A percentile compares a stretch with the other conserved stretches of the same genome.
Evolutionary conservation across 1,284 basidiomycete species (phyloP).

Genomic region (Melampsora abietis-canadensis): DNA sequence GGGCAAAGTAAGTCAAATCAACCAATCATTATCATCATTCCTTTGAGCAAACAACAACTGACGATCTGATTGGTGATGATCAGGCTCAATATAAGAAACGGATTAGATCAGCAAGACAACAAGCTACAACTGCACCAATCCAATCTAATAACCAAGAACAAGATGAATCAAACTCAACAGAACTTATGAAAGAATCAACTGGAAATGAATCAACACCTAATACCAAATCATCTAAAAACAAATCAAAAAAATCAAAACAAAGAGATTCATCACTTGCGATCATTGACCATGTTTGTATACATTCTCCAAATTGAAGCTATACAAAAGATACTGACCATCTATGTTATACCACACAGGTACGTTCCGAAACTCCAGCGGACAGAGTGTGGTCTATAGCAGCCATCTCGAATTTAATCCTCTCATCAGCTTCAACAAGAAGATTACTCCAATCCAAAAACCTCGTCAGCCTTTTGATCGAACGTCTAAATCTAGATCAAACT

Average conservation of each 20-base stretch:
- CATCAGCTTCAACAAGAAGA: slow-evolving; percentile 29
- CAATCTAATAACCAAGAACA: neutral
- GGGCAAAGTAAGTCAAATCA: too few relatives aligned
- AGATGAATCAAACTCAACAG: neutral
- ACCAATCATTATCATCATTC: too few relatives aligned
- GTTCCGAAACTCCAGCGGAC: slow-evolving; percentile 20
- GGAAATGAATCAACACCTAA: neutral
- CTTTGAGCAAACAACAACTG: too few relatives aligned
- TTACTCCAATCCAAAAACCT: slow-evolving; percentile 35
- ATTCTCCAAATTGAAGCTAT: neutral
- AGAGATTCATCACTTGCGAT: slow-evolving; percentile 25
- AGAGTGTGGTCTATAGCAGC: slow-evolving; percentile 34
- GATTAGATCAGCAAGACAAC: slow-evolving; percentile 29
- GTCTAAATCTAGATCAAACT: slow-evolving; percentile 3
- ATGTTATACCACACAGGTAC: too few relatives aligned
- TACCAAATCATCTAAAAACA: slow-evolving; percentile 1
- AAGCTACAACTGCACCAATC: slow-evolving; percentile 14
- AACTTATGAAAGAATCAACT: neutral
- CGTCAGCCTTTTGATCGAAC: slow-evolving; percentile 16
- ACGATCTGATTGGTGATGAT: too few relatives aligned
- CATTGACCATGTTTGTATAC: slow-evolving; percentile 15
- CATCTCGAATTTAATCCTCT: slow-evolving; percentile 26
- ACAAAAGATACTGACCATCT: neutral
- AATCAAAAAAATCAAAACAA: slow-evolving; percentile 12
- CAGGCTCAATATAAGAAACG: slow-evolving; percentile 42